Base-by-base conservation (phyloP, 2,329 filamentous ascomycete species). In the Dryadomyces sulphureus region DNA sequence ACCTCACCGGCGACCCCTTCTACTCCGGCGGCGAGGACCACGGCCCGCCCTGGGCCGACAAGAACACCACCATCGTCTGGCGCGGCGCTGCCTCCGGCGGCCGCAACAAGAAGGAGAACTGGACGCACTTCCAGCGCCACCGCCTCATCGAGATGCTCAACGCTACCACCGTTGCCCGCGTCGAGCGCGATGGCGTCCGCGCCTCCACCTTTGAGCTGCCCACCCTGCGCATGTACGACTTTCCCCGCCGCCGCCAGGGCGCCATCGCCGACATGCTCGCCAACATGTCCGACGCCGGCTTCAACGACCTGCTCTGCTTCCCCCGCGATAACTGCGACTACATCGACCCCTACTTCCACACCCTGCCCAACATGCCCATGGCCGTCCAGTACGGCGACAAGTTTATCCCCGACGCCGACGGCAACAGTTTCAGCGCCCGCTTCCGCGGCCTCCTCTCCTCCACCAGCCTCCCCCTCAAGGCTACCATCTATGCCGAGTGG, bases 401-500 rank as follows among this genome's bases (percentile, higher is more conserved):
- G 57, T 83, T 75, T 54, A 66, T 86, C 1, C 73, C 78, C 0
- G 81, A 87, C 55, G 70, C 82, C 39, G 83, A 87, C 57, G 81
- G 82, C n/a, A 75, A 79, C 60, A 73, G 70, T 2, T 79, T 78
- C 55, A 75, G 69, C 46, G 77, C 73, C 4, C 69, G 77, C n/a
- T 82, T 75, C 60, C 69, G 73, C 41, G 70, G 69, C 0, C 80
- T 85, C 53, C 63, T 87, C 8, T 66, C 70, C 22, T 80, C 73
- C 34, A 81, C 73, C 1, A 78, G 73, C 40, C 59, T 84, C 30
- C 77, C 79, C 1, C 72, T 87, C 57, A 87, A 87, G 61, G 72
- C 77, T 12, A 85, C 81, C 4, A 69, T 86, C 38, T 87, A 82
- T 57, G 65, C 73, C 8, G 83, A 87, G 58, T 87, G 83, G 83